Conservation (phyloP, 768 basidiomycete genomes). For the Lyophyllum decastes region DNA sequence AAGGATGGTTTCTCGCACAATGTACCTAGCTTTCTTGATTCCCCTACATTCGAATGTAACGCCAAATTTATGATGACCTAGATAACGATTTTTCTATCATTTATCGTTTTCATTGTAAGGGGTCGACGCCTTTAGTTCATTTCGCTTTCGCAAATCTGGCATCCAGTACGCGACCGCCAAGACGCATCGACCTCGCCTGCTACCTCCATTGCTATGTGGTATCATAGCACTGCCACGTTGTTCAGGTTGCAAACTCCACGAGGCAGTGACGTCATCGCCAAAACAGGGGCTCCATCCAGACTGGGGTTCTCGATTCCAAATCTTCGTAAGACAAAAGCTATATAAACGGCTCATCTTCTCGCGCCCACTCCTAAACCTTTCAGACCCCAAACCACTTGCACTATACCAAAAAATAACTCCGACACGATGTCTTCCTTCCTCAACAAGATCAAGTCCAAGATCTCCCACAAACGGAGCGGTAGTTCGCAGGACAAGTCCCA, state of each 20-base stretch:
- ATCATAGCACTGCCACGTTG: too few species aligned
- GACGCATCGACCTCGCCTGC: too few species aligned
- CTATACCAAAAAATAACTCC: neutral
- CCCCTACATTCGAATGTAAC: too few species aligned
- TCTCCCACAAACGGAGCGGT: slow-evolving; percentile 8
- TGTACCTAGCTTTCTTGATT: neutral
- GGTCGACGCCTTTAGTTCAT: too few species aligned
- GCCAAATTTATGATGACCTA: too few species aligned
- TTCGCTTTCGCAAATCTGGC: too few species aligned
- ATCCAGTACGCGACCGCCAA: too few species aligned
- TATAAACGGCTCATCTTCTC: neutral
- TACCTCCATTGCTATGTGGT: too few species aligned
- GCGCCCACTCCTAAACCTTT: too few species aligned
- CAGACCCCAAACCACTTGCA: slow-evolving; percentile 3
- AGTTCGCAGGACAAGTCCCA: neutral
- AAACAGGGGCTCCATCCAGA: neutral
- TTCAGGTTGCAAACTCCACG: too few species aligned
- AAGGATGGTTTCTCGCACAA: neutral
- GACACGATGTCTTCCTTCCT: slow-evolving; percentile 25
- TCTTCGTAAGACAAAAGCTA: neutral
- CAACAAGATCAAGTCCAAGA: slow-evolving; percentile 26
- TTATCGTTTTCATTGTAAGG: too few species aligned
- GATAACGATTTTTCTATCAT: too few species aligned
- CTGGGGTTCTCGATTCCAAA: neutral
- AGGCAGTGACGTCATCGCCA: neutral